These are phyloP conservation scores for Stephanodiscus triporus DNA, from an alignment of 108 stramenopile species.

Conservation along the genomic window DNA sequence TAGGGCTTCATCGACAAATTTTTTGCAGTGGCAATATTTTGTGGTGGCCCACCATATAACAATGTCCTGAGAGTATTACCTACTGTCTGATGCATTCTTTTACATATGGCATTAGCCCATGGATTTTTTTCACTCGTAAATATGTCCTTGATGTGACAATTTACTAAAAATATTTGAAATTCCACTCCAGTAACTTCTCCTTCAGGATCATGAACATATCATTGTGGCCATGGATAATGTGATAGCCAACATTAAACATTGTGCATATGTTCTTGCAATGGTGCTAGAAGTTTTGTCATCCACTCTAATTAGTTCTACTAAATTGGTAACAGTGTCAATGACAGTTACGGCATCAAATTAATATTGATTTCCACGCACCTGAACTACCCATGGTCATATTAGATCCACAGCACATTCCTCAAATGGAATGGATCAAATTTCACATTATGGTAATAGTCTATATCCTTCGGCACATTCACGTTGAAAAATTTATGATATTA, in stretches of 20 bases:
- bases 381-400: conserved; percentile 51
- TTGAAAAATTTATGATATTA: no score
- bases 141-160: conserved; percentile 11
- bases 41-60: conserved; percentile 12
- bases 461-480: no score
- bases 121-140: conserved; percentile 47
- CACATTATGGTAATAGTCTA: conserved; percentile 14
- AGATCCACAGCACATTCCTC: conserved; percentile 43
- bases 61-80: conserved; percentile 34
- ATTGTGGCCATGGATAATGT: conserved; percentile 54
- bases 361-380: conserved; percentile 3
- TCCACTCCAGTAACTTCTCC: conserved; percentile 47
- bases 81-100: conserved; percentile 48
- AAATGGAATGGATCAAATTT: conserved; percentile 23
- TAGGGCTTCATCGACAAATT: conserved; percentile 18
- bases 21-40: conserved; percentile 5
- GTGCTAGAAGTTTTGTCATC: conserved; percentile 33
- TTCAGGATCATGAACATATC: conserved; percentile 44
- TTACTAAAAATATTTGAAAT: conserved; percentile 26
- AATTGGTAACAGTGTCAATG: conserved; percentile 50
- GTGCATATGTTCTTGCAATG: conserved; percentile 29
- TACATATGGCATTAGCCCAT: conserved; percentile 45
- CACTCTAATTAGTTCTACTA: conserved; percentile 36
- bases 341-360: conserved; percentile 33
- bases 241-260: conserved; percentile 48